A percentile compares a stretch with the other conserved stretches of the same genome.
These are phyloP conservation scores for Cadophora sp. DNA, from an alignment of 2,329 filamentous ascomycete genomes.

Conservation along the genomic window DNA sequence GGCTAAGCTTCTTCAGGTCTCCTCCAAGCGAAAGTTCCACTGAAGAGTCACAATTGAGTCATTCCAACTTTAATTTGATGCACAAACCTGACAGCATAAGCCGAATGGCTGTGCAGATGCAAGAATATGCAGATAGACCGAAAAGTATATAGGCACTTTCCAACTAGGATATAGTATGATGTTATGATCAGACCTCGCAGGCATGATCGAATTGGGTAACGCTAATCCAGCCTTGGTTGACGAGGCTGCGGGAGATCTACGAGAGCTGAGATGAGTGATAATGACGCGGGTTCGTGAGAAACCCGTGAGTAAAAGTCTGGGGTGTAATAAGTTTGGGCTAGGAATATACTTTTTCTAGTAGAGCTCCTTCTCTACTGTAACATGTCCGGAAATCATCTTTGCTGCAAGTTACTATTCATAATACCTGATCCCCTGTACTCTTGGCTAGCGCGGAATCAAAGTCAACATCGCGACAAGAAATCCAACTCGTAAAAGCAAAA, in stretches of 20 bases:
- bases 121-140: neutral
- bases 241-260: neutral
- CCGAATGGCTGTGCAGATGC: neutral
- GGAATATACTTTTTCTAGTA: too few relatives aligned
- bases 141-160: neutral
- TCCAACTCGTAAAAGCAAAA: too few relatives aligned
- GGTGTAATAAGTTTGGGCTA: too few relatives aligned
- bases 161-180: neutral
- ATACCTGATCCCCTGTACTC: neutral
- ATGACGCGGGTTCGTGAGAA: neutral
- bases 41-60: conserved; percentile 19
- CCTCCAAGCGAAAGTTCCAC: conserved; percentile 7
- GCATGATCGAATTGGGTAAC: neutral
- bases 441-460: too few relatives aligned
- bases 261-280: neutral
- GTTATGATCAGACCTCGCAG: neutral
- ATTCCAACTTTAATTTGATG: neutral
- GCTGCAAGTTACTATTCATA: too few relatives aligned
- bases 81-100: neutral
- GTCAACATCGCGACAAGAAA: too few relatives aligned
- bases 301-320: too few relatives aligned
- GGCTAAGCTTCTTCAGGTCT: conserved; percentile 4
- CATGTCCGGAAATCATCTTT: too few relatives aligned
- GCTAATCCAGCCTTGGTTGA: neutral
- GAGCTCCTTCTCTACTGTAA: too few relatives aligned